Base-by-base conservation (phyloP, 164 flowering plant species). In the Echeveria elegans region DNA sequence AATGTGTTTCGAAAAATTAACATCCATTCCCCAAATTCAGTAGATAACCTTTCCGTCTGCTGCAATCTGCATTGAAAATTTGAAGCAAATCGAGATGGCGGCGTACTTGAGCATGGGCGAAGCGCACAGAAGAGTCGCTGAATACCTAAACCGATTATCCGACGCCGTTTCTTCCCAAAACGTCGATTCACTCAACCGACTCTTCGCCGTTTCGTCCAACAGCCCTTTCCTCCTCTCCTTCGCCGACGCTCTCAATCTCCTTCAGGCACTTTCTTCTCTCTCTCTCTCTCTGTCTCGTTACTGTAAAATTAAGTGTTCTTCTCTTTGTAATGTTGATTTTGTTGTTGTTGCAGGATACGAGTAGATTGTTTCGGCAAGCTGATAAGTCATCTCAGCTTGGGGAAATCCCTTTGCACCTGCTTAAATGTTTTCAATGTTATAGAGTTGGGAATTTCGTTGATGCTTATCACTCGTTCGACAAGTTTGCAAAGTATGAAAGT, bases 51-150 rank as follows among this genome's bases (percentile, higher is more conserved):
- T n/a, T n/a, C n/a, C n/a, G n/a, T n/a, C n/a, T n/a, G n/a, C n/a
- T n/a, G n/a, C n/a, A n/a, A n/a, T n/a, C n/a, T n/a, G n/a, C n/a
- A n/a, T n/a, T n/a, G n/a, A n/a, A 34, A 34, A 34, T 43, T 43
- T 14, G 43, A n/a, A 37, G 60, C 48, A 32, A 23, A 40, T 16
- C 48, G 19, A 70, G 47, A 38, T 48, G 47, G 83, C 80, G 85
- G 92, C 94, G 75, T 88, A 86, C 66, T 11, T 81, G 30, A 92
- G 97, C 88, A 92, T 95, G 92, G 99, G 94, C 11, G 98, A 90
- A 78, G 86, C 96, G 0, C 93, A 92, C 82, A 63, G 96, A 47
- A 70, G 98, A 76, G 84, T 95, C 58, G 78, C 85, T 2, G 98
- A 95, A 3, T 95, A 78, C 82, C 80, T 95, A 0, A 80, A 77